Base-by-base conservation (phyloP, 2,329 filamentous ascomycete genomes). In the Penicillium sclerotiorum region DNA sequence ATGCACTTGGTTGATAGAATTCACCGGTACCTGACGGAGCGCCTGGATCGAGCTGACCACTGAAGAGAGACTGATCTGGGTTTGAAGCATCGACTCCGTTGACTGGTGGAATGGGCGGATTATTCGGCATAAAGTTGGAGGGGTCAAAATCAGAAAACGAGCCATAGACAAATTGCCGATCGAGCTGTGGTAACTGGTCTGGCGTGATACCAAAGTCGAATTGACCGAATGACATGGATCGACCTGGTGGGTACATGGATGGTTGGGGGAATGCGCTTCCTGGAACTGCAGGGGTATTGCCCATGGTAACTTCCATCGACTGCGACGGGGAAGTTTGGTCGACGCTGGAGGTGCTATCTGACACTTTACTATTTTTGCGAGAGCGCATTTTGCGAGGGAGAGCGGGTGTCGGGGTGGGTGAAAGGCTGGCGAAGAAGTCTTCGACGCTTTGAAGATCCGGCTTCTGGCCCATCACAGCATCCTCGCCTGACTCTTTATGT, bases 401-500 rank as follows among this genome's bases (percentile, higher is more conserved):
- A 13, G 72, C 73, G 7, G 74, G 66, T 50, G 74, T 74, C 6
- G 70, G 77, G 1, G 80, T 80, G 11, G 88, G 86, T 1, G 86
- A 88, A 30, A 95, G 76, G 41, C 85, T 89, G 5, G 89, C 88
- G 66, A 97, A 93, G 73, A 95, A 96, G 60, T 97, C 91, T 63
- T 96, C 92, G 0, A 96, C 91, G 4, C 90, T 95, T 64, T 94
- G 89, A n/a, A 96, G 77, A 66, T 95, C 89, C 2, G 89, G 85
- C 66, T 93, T 92, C 62, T 96, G 89, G 52, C 91, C 89, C 57
- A 96, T 80, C 1, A 94, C 90, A 0, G 88, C 91, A 65, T 96
- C 91, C n/a, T 89, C 87, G 8, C 88, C 87, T 33, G 83, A 86
- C 63, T 95, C 89, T 59, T 87, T 89, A 66, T 86, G 83, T 79